These are phyloP conservation scores for Cymbopogon flexuosus DNA, from an alignment of 202 grass and related monocot species.

Conservation along the genomic window DNA sequence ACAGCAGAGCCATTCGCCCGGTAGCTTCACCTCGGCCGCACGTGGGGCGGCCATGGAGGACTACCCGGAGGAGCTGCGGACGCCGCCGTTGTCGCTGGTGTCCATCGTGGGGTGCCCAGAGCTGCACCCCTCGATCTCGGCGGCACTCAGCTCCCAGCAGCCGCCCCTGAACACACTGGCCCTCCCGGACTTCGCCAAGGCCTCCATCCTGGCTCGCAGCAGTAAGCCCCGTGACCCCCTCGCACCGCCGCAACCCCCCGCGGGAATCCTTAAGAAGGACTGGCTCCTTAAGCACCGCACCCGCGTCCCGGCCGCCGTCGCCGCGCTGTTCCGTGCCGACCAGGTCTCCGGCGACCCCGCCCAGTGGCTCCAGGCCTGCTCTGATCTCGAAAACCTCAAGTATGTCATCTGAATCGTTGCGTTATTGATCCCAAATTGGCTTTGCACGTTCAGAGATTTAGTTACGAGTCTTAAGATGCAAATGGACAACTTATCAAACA, in stretches of 20 bases:
- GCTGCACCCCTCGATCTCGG: conserved; percentile 85
- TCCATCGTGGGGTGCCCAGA: conserved; percentile 84
- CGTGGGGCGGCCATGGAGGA: conserved; percentile 66
- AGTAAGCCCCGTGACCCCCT: conserved; percentile 77
- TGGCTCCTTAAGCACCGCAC: conserved; percentile 91
- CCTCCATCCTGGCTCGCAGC: conserved; percentile 58
- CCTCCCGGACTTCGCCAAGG: conserved; percentile 78
- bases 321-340: conserved; percentile 65
- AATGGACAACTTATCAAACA: conserved; percentile 14
- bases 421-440: conserved; percentile 30
- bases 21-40: conserved; percentile 16
- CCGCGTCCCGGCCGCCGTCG: conserved; percentile 62
- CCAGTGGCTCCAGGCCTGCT: conserved; percentile 95
- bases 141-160: conserved; percentile 69
- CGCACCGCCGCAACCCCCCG: conserved; percentile 49
- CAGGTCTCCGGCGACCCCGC: conserved; percentile 90
- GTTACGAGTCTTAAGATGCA: conserved; percentile 17
- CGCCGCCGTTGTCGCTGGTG: conserved; percentile 69
- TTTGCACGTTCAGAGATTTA: neutral
- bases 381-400: conserved; percentile 99
- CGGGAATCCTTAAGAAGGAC: conserved; percentile 81
- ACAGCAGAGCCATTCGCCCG: neutral
- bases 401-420: conserved; percentile 37
- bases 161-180: conserved; percentile 78
- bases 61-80: conserved; percentile 96